Evolutionary conservation across 2,329 filamentous ascomycete genomes (phyloP), one percentile per base, ranked within the genome.

Genomic region (Cytospora piceicola): DNA sequence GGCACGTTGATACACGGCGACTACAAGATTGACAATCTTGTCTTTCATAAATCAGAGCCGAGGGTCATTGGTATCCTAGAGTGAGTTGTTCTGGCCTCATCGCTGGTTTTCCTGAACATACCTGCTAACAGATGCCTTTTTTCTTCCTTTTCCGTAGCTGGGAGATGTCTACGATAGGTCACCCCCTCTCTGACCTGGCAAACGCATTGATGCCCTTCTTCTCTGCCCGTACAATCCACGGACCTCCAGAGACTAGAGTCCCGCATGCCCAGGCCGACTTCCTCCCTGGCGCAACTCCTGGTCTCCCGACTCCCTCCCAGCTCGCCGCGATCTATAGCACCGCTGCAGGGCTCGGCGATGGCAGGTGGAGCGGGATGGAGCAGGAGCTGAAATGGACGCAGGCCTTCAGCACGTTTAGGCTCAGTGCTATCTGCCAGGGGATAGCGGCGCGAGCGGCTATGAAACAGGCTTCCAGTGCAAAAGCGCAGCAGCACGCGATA

Each of bases 131-230:
- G 30, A n/a, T 17, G 34, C 34, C 39, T 4, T 63, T 56, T 24
- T 24, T n/a, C 17, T 73, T 72, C 39, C 3, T 63, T 56, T 24
- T 24, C n/a, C 17, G 73, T 72, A 87, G 85, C 79, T 98, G 94
- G 94, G 95, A 98, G 81, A 97, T 99, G 93, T 93, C 93, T 42
- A 98, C 95, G 0, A 89, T 97, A 63, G 95, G 95, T n/a, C 94
- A 99, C 76, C 95, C 95, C 1, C 85, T 98, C 27, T 94, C 91
- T 7, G 95, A 99, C 75, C 81, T 98, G 51, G 89, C 89, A 76
- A 98, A 98, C 78, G 82, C 98, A 22, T 77, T 89, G 30, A 81
- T 80, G 9, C 83, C 83, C 11, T 85, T 80, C 71, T 71, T 81
- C 77, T 77, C 75, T 39, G 77, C 76, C 34, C 70, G 69, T 39